Percentiles rank a stretch among this genome's conserved stretches.
Conservation (phyloP, 176 grass and related monocot genomes). For the Urochloa ruziziensis region DNA sequence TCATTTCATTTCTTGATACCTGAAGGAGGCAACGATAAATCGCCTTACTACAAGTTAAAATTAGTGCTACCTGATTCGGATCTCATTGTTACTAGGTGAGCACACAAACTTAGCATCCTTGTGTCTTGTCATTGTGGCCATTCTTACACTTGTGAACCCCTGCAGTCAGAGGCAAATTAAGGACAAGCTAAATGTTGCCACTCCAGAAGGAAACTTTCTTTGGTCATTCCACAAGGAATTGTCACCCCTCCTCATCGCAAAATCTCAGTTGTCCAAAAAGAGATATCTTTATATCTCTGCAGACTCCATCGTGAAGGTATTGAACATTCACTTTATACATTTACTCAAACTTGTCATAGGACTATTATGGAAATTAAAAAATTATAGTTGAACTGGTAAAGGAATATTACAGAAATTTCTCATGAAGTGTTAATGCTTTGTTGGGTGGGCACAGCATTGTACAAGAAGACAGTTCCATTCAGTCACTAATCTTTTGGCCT, state of each 20-base stretch:
- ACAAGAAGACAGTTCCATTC: neutral
- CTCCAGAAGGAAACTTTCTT: conserved; percentile 59
- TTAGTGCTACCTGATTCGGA: conserved; percentile 69
- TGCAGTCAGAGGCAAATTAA: conserved; percentile 70
- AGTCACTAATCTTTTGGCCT: neutral
- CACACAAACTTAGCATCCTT: neutral
- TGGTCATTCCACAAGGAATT: conserved; percentile 50
- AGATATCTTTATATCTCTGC: conserved; percentile 69
- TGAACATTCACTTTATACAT: conserved; percentile 15
- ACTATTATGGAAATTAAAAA: neutral
- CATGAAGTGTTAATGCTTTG: neutral
- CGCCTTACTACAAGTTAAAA: conserved; percentile 80
- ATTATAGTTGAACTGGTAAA: neutral
- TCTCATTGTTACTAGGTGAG: conserved; percentile 72
- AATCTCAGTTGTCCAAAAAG: conserved; percentile 39
- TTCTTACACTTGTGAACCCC: conserved; percentile 30
- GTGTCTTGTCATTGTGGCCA: neutral
- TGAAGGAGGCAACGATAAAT: conserved; percentile 52
- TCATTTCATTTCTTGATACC: conserved; percentile 82
- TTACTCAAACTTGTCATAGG: conserved; percentile 7
- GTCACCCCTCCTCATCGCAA: conserved; percentile 69
- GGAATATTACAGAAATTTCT: neutral
- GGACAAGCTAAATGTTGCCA: conserved; percentile 64
- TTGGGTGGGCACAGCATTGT: neutral
- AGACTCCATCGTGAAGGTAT: conserved; percentile 73